Percentiles rank a stretch among this genome's conserved stretches.
Evolutionary conservation across 441 rosid genomes (phyloP).

Genomic region (Arabidopsis lyrata): DNA sequence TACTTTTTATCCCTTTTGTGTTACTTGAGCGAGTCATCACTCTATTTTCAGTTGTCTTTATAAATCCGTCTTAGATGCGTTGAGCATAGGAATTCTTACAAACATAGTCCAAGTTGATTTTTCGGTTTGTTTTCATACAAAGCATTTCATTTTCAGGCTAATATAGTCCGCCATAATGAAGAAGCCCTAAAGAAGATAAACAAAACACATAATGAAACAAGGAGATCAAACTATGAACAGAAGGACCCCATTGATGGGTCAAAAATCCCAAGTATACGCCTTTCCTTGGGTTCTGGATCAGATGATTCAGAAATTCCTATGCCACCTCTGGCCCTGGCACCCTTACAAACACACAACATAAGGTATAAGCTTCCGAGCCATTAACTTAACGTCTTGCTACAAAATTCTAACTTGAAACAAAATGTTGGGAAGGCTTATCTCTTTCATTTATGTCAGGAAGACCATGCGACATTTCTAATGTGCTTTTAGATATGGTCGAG

Average conservation of each 20-base stretch:
- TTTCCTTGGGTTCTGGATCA: conserved; percentile 50
- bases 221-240: conserved; percentile 52
- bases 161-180: conserved; percentile 78
- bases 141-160: conserved; percentile 56
- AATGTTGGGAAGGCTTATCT: conserved; percentile 45
- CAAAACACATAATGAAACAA: conserved; percentile 53
- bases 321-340: conserved; percentile 84
- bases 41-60: not conserved
- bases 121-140: not conserved
- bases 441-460: conserved; percentile 81
- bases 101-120: not conserved
- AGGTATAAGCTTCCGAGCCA: conserved; percentile 54
- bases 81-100: not conserved
- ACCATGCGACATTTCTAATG: conserved; percentile 83
- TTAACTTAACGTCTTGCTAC: conserved; percentile 8
- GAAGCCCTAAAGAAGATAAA: conserved; percentile 66
- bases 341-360: conserved; percentile 61
- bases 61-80: conserved; percentile 8
- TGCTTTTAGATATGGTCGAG: conserved; percentile 72
- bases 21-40: not conserved
- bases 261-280: conserved; percentile 37
- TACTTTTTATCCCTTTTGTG: conserved; percentile 25
- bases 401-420: conserved; percentile 4
- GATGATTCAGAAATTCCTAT: conserved; percentile 86
- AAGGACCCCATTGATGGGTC: conserved; percentile 42